phyloP scores from a whole-genome alignment of 495 filamentous ascomycete genomes.

The Podospora bellae-mahoneyi region DNA sequence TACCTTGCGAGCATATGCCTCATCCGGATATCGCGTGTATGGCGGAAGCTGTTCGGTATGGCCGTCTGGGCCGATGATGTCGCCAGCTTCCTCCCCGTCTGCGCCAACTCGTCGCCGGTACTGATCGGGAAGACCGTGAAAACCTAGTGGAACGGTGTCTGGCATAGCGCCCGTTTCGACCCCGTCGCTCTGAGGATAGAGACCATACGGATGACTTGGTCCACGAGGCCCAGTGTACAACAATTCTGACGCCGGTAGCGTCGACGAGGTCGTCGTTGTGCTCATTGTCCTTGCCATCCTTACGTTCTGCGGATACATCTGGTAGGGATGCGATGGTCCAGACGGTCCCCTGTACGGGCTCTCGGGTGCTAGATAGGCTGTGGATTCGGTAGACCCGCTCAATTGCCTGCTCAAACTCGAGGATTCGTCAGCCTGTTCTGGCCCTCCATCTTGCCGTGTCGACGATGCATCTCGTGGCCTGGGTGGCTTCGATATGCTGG shows the following conservation, averaged over 20 bases:
- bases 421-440: constrained; percentile 29
- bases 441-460: constrained; percentile 41
- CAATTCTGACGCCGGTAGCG: constrained; percentile 50
- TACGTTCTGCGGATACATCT: constrained; percentile 77
- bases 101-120: constrained; percentile 71
- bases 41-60: constrained; percentile 88
- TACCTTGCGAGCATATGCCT: constrained; percentile 24
- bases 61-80: constrained; percentile 84
- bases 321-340: constrained; percentile 84
- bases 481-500: constrained; percentile 48
- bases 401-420: constrained; percentile 28
- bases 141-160: constrained; percentile 61
- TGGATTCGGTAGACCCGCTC: constrained; percentile 36
- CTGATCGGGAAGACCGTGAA: constrained; percentile 58
- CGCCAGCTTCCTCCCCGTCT: constrained; percentile 78
- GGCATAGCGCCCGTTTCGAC: constrained; percentile 20
- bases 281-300: constrained; percentile 61
- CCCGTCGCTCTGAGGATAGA: constrained; percentile 72
- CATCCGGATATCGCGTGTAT: constrained; percentile 56
- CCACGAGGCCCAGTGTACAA: constrained; percentile 59
- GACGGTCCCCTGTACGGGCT: constrained; percentile 58
- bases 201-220: constrained; percentile 78
- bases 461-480: constrained; percentile 40
- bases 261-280: constrained; percentile 60
- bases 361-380: constrained; percentile 51